phyloP scores from a whole-genome alignment of 441 rosid species.

The Corymbia calophylla region DNA sequence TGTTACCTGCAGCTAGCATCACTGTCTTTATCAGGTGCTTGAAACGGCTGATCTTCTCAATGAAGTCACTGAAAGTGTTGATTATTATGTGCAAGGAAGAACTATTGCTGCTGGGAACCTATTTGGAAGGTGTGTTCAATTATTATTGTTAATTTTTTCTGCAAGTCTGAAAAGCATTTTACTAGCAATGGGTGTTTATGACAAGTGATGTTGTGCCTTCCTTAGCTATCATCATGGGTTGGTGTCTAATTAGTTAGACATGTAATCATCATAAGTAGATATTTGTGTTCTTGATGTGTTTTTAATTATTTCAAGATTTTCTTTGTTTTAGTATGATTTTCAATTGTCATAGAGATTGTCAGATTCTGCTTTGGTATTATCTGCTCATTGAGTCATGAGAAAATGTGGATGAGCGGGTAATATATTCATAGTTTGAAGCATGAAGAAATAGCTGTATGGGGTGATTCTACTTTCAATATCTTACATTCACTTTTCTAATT shows the following conservation, averaged over 20 bases:
- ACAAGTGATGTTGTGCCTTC: background rate
- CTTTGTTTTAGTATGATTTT: background rate
- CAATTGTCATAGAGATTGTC: background rate
- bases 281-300: background rate
- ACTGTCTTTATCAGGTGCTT: constrained; percentile 61
- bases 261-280: background rate
- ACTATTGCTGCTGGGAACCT: constrained; percentile 96
- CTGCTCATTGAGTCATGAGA: background rate
- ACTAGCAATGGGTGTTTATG: background rate
- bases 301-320: background rate
- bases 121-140: constrained; percentile 71
- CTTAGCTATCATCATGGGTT: background rate
- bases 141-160: background rate
- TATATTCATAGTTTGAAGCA: background rate
- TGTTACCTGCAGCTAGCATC: background rate
- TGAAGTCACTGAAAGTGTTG: constrained; percentile 99
- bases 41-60: constrained; percentile 97
- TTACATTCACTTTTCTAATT: background rate
- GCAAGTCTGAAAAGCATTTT: background rate
- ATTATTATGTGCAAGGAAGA: constrained; percentile 97
- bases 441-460: background rate
- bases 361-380: background rate
- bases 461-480: background rate
- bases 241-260: background rate
- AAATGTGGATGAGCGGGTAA: background rate